phyloP scores from a whole-genome alignment of 2,329 filamentous ascomycete genomes.

The Fusarium brevicatenulatum region DNA sequence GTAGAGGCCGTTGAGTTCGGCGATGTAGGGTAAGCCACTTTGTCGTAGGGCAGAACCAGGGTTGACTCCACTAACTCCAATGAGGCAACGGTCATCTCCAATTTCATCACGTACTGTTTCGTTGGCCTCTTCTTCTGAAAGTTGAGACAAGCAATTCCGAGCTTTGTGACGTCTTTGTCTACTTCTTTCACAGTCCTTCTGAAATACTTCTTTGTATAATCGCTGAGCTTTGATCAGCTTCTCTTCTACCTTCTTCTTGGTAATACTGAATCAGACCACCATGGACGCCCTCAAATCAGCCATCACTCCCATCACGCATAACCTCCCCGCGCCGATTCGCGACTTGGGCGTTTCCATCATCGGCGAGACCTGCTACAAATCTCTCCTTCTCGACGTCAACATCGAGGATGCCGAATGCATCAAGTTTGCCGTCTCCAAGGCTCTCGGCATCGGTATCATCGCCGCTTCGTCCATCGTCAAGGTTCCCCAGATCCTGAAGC shows the following conservation, averaged over 20 bases:
- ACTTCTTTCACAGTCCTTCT: constrained; percentile 35
- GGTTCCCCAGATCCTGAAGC: constrained; percentile 95
- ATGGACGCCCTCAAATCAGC: constrained; percentile 72
- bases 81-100: constrained; percentile 1
- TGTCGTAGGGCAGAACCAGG: constrained; percentile 17
- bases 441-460: constrained; percentile 92
- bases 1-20: not conserved
- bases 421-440: constrained; percentile 91
- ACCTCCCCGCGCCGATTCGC: constrained; percentile 78
- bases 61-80: constrained; percentile 4
- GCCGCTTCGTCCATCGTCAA: constrained; percentile 91
- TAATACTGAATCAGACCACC: constrained; percentile 10
- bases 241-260: not conserved
- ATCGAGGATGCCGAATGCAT: constrained; percentile 80
- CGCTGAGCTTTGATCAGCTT: not conserved
- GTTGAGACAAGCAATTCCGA: constrained; percentile 13
- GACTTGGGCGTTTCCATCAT: constrained; percentile 82
- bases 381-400: constrained; percentile 86
- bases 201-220: not conserved
- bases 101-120: constrained; percentile 32
- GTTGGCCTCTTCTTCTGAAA: constrained; percentile 33
- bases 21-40: constrained; percentile 17
- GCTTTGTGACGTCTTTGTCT: constrained; percentile 26
- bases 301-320: constrained; percentile 76
- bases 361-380: constrained; percentile 84